Base-by-base conservation (phyloP, 2,329 filamentous ascomycete species). In the Cylindrodendrum hubeiense region DNA sequence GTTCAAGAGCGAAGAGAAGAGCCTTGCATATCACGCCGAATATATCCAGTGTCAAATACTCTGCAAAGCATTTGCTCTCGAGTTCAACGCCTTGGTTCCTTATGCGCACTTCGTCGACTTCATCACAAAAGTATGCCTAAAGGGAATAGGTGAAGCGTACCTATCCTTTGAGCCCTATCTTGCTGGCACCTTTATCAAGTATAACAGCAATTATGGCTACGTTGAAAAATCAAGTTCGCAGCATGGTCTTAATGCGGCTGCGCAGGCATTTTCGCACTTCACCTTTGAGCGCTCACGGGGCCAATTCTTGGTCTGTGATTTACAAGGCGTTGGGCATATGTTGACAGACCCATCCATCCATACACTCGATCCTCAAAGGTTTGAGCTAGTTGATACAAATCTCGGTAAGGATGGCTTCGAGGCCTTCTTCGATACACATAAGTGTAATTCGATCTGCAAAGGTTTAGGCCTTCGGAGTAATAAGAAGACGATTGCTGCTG, bases 261-360 rank as follows among this genome's bases (percentile, higher is more conserved):
- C 80, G 0, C 80, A 82, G 47, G 80, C 79, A 0, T 82, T 82
- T 60, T 81, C 79, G 0, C 80, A 82, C 58, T 82, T 81, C 43
- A 81, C 80, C 2, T 82, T 80, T 47, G 80, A 82, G 71, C 75
- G 80, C 2, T 81, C 80, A 0, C 66, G 66, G 54, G 80, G 79
- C n/a, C 61, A 62, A 13, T 75, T 82, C 33, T 28, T 81, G 1
- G 75, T 81, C 8, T 68, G 58, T 43, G 79, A 81, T 65, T 67
- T 82, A 0, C 80, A 82, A 60, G 79, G 80, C 7, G 78, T 81
- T 1, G 79, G 75, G n/a, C 46, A 70, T 17, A 46, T 76, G 7
- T 69, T 81, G 10, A 82, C 80, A 8, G 80, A 82, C 51, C 80
- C 80, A 13, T 74, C 73, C 1, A 75, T 82, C 39, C 80, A 81